Evolutionary conservation across 176 grass and related monocot species (phyloP).

Genomic region (Bonia amplexicaulis): DNA sequence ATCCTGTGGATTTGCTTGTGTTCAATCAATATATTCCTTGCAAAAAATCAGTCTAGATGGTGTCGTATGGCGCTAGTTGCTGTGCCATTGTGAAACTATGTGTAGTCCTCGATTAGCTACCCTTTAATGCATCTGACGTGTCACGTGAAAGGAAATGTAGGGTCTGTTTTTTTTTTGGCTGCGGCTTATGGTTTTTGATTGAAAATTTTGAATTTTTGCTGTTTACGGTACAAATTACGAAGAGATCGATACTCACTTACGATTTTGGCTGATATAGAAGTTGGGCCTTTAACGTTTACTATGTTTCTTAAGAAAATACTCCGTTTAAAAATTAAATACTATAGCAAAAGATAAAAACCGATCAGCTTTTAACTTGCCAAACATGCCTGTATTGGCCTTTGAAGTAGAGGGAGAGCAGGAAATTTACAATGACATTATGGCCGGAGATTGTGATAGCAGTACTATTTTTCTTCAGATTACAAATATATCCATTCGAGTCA

Average conservation of each 20-base stretch:
- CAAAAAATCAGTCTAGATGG: not conserved
- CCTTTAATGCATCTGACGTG: not conserved
- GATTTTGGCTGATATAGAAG: too few species aligned
- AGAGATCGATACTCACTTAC: too few species aligned
- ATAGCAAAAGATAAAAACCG: too few species aligned
- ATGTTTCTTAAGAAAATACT: too few species aligned
- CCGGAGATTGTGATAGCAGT: not conserved
- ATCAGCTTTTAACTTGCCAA: too few species aligned
- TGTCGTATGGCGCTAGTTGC: not conserved
- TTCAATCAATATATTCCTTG: not conserved
- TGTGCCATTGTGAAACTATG: not conserved
- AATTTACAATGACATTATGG: not conserved
- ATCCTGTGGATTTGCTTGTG: conserved; percentile 36
- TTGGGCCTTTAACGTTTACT: too few species aligned
- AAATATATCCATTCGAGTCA: not conserved
- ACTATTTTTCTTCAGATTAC: not conserved
- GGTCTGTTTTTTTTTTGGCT: too few species aligned
- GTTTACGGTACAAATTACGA: too few species aligned
- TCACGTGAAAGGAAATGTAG: not conserved
- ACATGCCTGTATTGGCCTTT: too few species aligned
- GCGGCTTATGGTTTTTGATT: too few species aligned
- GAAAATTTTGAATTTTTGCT: too few species aligned
- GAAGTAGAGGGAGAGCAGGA: not conserved
- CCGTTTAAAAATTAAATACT: too few species aligned
- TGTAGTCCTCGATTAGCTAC: not conserved